These are phyloP conservation scores for Massariosphaeria phaeospora DNA, from an alignment of 495 filamentous ascomycete species.

Conservation along the genomic window DNA sequence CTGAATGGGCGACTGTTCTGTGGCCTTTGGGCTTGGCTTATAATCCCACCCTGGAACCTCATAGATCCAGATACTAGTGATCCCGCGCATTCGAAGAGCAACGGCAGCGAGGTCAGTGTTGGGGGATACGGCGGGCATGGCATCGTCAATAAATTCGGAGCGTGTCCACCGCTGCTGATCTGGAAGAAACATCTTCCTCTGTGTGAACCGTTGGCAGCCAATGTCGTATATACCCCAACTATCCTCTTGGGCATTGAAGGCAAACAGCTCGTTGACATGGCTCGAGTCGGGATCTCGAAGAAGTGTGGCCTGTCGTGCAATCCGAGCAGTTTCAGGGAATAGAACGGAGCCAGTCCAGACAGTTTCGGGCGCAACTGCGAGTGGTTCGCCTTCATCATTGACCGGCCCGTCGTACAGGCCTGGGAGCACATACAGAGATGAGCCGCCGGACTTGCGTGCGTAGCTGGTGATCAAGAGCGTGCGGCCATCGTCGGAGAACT, in stretches of 20 bases:
- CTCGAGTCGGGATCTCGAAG: constrained; percentile 27
- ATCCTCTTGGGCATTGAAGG: constrained; percentile 30
- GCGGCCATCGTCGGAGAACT: constrained; percentile 78
- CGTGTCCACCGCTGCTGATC: constrained; percentile 29
- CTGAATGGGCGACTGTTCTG: constrained; percentile 22
- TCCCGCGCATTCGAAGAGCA: constrained; percentile 23
- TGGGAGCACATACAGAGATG: constrained; percentile 27
- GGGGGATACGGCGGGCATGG: constrained; percentile 28
- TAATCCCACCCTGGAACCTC: constrained; percentile 22
- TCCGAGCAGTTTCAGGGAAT: constrained; percentile 27
- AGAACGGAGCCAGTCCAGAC: constrained; percentile 29
- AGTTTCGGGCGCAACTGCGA: constrained; percentile 23
- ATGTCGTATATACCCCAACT: constrained; percentile 33
- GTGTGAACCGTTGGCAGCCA: constrained; percentile 18
- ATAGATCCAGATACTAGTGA: constrained; percentile 30
- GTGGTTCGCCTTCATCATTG: constrained; percentile 30
- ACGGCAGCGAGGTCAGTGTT: constrained; percentile 28
- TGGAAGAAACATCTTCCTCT: constrained; percentile 30
- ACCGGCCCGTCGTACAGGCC: constrained; percentile 29
- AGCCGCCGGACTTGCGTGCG: constrained; percentile 39
- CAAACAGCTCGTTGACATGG: constrained; percentile 32
- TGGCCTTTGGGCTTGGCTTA: not conserved
- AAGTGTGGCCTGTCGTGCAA: constrained; percentile 29
- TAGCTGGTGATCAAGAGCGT: constrained; percentile 76
- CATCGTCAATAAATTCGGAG: constrained; percentile 30